These are phyloP conservation scores for Alternaria rosae DNA, from an alignment of 2,329 filamentous ascomycete species.

Conservation along the genomic window DNA sequence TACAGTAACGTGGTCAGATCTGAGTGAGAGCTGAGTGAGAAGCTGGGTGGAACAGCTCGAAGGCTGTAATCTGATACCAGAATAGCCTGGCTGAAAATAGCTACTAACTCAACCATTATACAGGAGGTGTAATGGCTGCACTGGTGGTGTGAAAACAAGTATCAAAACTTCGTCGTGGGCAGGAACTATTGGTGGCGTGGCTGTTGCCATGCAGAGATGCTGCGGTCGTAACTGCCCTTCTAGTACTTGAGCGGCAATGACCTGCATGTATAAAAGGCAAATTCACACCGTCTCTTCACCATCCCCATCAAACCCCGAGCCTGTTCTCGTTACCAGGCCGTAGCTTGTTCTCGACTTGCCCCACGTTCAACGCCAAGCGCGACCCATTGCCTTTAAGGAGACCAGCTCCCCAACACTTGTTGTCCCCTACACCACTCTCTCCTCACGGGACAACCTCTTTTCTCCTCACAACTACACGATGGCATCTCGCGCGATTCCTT, in stretches of 20 bases:
- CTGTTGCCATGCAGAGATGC: slow-evolving; percentile 23
- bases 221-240: slow-evolving; percentile 21
- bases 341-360: slow-evolving; percentile 34
- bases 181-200: slow-evolving; percentile 20
- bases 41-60: background rate
- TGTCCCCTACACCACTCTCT: slow-evolving; percentile 15
- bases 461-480: slow-evolving; percentile 57
- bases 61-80: background rate
- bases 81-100: background rate
- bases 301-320: slow-evolving; percentile 13
- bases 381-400: slow-evolving; percentile 31
- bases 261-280: slow-evolving; percentile 21
- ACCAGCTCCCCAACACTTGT: slow-evolving; percentile 28
- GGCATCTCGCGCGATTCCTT: slow-evolving; percentile 77
- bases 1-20: background rate
- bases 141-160: background rate
- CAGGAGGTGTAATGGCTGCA: background rate
- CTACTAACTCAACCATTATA: background rate
- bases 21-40: background rate
- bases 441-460: slow-evolving; percentile 6
- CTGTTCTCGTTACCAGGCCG: slow-evolving; percentile 19
- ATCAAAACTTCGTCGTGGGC: slow-evolving; percentile 1
- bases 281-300: slow-evolving; percentile 21
- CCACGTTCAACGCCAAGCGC: slow-evolving; percentile 27
- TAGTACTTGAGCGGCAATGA: slow-evolving; percentile 20